Conservation (phyloP, 2,329 filamentous ascomycete genomes). For the Dactylonectria macrodidyma region DNA sequence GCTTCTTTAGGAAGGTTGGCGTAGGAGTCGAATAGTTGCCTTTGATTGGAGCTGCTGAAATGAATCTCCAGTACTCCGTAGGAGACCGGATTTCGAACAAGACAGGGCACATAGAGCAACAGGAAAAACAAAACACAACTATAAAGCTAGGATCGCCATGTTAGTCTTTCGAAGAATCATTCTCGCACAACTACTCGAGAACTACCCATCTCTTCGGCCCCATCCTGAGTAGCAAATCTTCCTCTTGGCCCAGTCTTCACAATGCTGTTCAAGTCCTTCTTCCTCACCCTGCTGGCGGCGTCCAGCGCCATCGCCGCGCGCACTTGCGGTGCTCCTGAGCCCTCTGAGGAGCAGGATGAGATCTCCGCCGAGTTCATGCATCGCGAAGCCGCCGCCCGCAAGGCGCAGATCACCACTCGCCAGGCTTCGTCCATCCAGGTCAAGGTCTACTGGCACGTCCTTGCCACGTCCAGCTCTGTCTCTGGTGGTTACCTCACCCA, state of each 20-base stretch:
- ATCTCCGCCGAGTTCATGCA: constrained; percentile 23
- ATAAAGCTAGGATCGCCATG: neutral
- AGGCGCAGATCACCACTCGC: constrained; percentile 1
- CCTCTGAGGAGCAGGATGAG: constrained; percentile 20
- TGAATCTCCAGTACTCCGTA: neutral
- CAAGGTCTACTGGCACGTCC: constrained; percentile 46
- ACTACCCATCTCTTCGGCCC: neutral
- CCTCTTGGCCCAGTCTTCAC: neutral
- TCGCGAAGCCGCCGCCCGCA: constrained; percentile 13
- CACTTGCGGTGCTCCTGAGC: constrained; percentile 19
- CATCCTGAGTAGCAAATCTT: neutral
- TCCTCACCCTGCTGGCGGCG: constrained; percentile 22
- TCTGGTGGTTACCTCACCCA: constrained; percentile 38
- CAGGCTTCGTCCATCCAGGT: constrained; percentile 30
- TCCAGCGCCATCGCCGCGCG: constrained; percentile 12
- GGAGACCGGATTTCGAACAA: neutral
- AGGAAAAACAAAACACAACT: neutral
- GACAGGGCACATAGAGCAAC: neutral
- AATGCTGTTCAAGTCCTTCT: constrained; percentile 22
- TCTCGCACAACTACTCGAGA: neutral
- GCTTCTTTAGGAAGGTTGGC: too few relatives aligned
- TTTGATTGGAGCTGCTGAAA: neutral
- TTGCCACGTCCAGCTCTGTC: constrained; percentile 40
- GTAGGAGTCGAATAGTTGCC: too few relatives aligned
- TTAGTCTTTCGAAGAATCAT: neutral